Evolutionary conservation across 2,329 filamentous ascomycete species (phyloP), one percentile per base, ranked within the genome.

Genomic region (Arthrinium puccinioides): DNA sequence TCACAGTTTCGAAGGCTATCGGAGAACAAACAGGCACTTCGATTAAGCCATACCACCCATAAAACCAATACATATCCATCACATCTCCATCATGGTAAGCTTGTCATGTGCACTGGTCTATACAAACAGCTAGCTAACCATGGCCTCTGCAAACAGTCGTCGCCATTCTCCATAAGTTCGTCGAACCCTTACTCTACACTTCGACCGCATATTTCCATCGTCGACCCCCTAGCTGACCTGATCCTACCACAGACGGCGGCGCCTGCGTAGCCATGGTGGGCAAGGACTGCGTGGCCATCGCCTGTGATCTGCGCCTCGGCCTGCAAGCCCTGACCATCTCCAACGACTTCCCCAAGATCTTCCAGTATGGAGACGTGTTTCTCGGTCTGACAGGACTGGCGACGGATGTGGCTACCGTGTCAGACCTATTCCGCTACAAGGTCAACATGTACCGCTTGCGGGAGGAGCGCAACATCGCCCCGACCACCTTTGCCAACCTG

Each of bases 281-380:
- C 73, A 97, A 98, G 70, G 89, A 97, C 80, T 98, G 92, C 67
- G 92, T 98, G 44, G 92, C 92, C 67, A 97, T 98, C 61, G 92
- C 92, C 63, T 98, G 92, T 74, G 92, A 98, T 68, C 87, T 98
- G 50, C 90, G 92, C 47, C 87, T 98, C 50, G 92, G 92, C 56
- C 82, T 97, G 60, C 92, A 98, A 71, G 78, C 92, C 59, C 76
- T 98, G 59, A 98, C 92, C 46, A 86, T 98, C 42, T 96, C 88
- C 63, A 98, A 98, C 82, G 92, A 97, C 82, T 97, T 97, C 75
- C 92, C 92, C 71, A 98, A 98, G 75, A 87, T 98, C 74, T 97
- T 97, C 80, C 81, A 84, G 65, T 97, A 94, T 75, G 88, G 87
- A 57, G 87, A 90, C 57, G 87, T 92, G 54, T 96, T 94, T 67